These are phyloP conservation scores for Mycena amicta DNA, from an alignment of 768 basidiomycete genomes.

Conservation along the genomic window DNA sequence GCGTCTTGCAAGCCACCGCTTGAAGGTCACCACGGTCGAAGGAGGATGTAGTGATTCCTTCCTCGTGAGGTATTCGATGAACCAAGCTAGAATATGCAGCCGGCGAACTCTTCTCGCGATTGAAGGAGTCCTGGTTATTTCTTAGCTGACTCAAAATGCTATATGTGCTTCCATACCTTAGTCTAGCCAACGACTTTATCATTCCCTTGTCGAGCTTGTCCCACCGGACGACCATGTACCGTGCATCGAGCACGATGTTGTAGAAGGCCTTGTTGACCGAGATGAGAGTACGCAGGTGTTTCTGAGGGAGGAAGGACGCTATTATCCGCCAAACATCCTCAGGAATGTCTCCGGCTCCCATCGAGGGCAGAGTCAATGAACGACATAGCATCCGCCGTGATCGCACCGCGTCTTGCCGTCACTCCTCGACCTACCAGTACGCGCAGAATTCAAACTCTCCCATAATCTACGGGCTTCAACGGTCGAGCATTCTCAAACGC, in stretches of 20 bases:
- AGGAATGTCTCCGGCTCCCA: neutral
- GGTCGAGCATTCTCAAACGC: too few relatives aligned
- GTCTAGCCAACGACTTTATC: conserved; percentile 27
- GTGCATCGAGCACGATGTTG: conserved; percentile 30
- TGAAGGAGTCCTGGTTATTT: conserved; percentile 29
- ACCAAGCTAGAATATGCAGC: conserved; percentile 42
- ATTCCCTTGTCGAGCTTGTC: conserved; percentile 32
- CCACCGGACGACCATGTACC: conserved; percentile 37
- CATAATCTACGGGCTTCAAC: too few relatives aligned
- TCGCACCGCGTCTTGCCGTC: too few relatives aligned
- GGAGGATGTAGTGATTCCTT: conserved; percentile 2
- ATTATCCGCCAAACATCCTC: neutral
- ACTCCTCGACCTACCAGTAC: too few relatives aligned
- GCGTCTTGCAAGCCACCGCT: conserved; percentile 8
- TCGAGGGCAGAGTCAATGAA: too few relatives aligned
- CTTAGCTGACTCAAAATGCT: neutral
- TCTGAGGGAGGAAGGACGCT: neutral
- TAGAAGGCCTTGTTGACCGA: conserved; percentile 16
- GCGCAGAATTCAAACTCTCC: too few relatives aligned
- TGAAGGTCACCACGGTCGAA: neutral
- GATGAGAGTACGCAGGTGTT: neutral
- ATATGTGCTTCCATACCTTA: conserved; percentile 30
- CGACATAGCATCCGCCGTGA: too few relatives aligned
- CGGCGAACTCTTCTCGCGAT: conserved; percentile 37
- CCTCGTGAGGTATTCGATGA: conserved; percentile 36